These are phyloP conservation scores for Allium fistulosum DNA, from an alignment of 106 monocot species.

Conservation along the genomic window DNA sequence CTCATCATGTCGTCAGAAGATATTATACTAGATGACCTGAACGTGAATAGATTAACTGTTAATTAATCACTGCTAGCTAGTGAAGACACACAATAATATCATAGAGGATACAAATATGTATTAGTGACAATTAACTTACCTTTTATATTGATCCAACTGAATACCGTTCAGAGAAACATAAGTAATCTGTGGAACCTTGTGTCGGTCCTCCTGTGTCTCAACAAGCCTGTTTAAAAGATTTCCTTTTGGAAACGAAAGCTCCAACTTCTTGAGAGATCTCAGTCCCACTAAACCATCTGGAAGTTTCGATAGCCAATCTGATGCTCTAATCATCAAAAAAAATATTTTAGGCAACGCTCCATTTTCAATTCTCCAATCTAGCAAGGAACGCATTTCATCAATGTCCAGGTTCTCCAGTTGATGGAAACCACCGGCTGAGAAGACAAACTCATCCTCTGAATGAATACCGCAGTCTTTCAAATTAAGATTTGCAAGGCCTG, in stretches of 20 bases:
- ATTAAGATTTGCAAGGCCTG: not conserved
- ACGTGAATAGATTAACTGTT: too few species aligned
- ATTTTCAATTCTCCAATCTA: conserved; percentile 10
- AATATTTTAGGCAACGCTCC: not conserved
- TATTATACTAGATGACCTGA: too few species aligned
- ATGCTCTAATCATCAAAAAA: conserved; percentile 2
- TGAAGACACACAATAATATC: too few species aligned
- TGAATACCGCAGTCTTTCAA: not conserved
- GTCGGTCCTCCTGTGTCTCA: not conserved
- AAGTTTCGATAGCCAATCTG: not conserved
- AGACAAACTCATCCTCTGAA: not conserved
- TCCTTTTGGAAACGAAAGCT: not conserved
- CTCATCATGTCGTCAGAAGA: too few species aligned
- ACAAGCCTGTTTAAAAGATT: not conserved
- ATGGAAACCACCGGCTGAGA: conserved; percentile 1
- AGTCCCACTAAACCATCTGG: conserved; percentile 2
- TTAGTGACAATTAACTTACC: too few species aligned
- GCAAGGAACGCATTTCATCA: not conserved
- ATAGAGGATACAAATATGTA: too few species aligned
- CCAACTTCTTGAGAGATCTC: conserved; percentile 6
- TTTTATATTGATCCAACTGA: too few species aligned
- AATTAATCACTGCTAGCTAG: too few species aligned
- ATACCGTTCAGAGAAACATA: too few species aligned
- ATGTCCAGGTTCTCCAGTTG: not conserved
- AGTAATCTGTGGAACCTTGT: conserved; percentile 6